Evolutionary conservation across 2,329 filamentous ascomycete species (phyloP).

Genomic region (Pseudogymnoascus sp.): DNA sequence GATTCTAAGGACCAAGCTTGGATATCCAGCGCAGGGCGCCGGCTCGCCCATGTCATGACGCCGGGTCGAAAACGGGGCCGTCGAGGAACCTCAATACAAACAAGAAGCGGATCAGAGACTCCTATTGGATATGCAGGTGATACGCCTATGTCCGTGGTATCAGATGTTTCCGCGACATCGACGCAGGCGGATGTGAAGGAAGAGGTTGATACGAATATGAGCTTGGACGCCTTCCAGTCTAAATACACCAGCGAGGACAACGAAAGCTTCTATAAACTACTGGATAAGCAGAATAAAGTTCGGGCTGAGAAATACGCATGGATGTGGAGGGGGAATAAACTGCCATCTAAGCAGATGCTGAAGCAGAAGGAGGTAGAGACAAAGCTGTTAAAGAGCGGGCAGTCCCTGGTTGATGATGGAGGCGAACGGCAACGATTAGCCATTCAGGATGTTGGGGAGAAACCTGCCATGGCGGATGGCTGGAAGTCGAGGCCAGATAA

Average conservation of each 20-base stretch:
- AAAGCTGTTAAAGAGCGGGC: conserved; percentile 39
- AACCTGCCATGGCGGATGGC: conserved; percentile 67
- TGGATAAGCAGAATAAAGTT: conserved; percentile 86
- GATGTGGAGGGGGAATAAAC: conserved; percentile 81
- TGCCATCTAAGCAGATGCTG: conserved; percentile 71
- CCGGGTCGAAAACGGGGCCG: conserved; percentile 48
- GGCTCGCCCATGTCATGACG: conserved; percentile 72
- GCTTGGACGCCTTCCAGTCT: conserved; percentile 75
- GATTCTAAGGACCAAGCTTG: conserved; percentile 78
- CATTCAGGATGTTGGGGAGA: conserved; percentile 59
- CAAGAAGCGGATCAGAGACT: conserved; percentile 40
- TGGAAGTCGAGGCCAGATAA: conserved; percentile 75
- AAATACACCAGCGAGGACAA: conserved; percentile 98
- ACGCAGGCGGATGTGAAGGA: conserved; percentile 34
- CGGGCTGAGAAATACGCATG: conserved; percentile 78
- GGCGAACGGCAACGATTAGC: conserved; percentile 49
- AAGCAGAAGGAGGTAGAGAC: conserved; percentile 56
- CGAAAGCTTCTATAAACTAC: conserved; percentile 85
- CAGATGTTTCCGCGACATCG: conserved; percentile 31
- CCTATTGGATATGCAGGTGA: conserved; percentile 62
- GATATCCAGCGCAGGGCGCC: conserved; percentile 73
- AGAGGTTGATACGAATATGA: conserved; percentile 66
- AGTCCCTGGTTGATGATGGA: conserved; percentile 47
- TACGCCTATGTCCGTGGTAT: conserved; percentile 59
- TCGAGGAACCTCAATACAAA: conserved; percentile 29